Conservation (phyloP, 441 rosid species). For the Syzygium malaccense region DNA sequence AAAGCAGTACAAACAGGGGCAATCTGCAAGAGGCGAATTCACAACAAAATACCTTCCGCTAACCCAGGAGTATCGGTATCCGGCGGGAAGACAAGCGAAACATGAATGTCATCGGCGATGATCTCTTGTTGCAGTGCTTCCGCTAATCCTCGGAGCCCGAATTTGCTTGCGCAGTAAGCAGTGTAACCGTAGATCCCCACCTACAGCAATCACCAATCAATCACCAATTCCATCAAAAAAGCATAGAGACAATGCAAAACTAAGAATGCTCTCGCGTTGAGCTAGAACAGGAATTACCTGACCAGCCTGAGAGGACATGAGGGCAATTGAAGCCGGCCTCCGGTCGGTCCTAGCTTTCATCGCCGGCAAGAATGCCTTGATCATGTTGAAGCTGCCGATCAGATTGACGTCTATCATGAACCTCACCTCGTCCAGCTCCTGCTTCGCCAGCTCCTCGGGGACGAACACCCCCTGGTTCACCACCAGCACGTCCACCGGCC, state of each 20-base stretch:
- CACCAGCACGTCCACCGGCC: neutral
- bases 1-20: neutral
- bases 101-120: conserved; percentile 66
- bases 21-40: neutral
- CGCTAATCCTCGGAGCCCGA: conserved; percentile 92
- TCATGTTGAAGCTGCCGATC: conserved; percentile 72
- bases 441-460: conserved; percentile 45
- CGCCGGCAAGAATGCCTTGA: conserved; percentile 77
- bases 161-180: conserved; percentile 83
- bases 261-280: neutral
- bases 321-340: conserved; percentile 56
- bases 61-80: conserved; percentile 87
- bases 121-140: conserved; percentile 95
- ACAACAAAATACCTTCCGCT: conserved; percentile 43
- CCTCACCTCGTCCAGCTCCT: conserved; percentile 64
- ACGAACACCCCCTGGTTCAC: neutral
- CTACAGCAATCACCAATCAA: conserved; percentile 15
- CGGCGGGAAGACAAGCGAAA: conserved; percentile 75
- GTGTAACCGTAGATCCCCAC: conserved; percentile 95
- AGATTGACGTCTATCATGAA: conserved; percentile 77
- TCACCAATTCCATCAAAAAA: neutral
- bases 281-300: conserved; percentile 33
- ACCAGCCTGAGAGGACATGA: conserved; percentile 88
- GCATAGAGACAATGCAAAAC: neutral
- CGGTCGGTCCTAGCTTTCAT: conserved; percentile 53